Evolutionary conservation across 768 basidiomycete genomes (phyloP), one percentile per base, ranked within the genome.

Genomic region (Leucogyrophana mollusca): DNA sequence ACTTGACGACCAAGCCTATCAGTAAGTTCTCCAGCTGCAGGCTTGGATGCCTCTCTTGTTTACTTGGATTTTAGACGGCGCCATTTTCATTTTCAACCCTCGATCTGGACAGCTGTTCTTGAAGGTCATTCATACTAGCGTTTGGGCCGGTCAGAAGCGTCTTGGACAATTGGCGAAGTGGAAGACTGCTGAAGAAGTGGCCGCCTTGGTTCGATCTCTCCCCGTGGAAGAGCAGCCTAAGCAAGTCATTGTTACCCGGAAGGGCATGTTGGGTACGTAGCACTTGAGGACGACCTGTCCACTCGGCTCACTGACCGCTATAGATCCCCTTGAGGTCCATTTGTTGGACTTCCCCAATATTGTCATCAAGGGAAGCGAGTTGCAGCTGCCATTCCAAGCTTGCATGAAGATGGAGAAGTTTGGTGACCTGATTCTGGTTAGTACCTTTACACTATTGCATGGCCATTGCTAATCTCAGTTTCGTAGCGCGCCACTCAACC

Each of bases 321-420:
- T 51, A 88, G 90, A 93, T 66, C 90, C 91, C 32, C 83, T 98
- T 45, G 96, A 98, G 75, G 96, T 98, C 49, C 96, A 98, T 65
- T 80, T 98, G 66, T 84, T 99, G 52, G 96, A 99, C 71, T 99
- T 99, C 86, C 96, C 96, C 42, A 99, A 99, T 70, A 99, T 99
- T 55, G 96, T 99, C 68, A 99, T 99, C 77, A 98, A 98, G 73
- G 96, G 96, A 47, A 94, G 90, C 55, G 96, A 99, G 66, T 74
- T 99, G 39, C 96, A 99, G 59, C 73, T 98, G 47, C 96, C 96
- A 0, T 99, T 99, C 94, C 95, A 98, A 70, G 95, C 96, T 13
- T 95, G 94, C 57, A 94, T 99, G 91, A 98, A 98, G 77, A 94
- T 98, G 87, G 96, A 99, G 79, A 97, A 98, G 70, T 98, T 99